phyloP scores from a whole-genome alignment of 345 rosid species.

The Arabidopsis arenosa region DNA sequence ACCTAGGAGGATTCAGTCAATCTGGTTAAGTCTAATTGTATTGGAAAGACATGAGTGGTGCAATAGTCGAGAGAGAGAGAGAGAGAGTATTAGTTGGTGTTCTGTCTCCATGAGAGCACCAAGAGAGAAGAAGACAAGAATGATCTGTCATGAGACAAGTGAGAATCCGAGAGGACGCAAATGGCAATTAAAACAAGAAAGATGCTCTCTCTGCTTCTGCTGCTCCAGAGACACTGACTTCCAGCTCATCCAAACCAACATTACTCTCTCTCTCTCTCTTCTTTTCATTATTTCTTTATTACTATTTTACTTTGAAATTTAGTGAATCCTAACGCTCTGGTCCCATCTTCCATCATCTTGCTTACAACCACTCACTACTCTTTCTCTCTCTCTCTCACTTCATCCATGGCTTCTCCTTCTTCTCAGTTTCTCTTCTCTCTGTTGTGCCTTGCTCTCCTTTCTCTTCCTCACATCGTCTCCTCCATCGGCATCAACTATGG shows the following conservation, averaged over 20 bases:
- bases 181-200: slow-evolving; percentile 40
- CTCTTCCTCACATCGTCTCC: slow-evolving; percentile 48
- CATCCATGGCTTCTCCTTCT: slow-evolving; percentile 39
- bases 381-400: slow-evolving; percentile 30
- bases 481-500: slow-evolving; percentile 94
- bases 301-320: slow-evolving; percentile 40
- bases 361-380: slow-evolving; percentile 29
- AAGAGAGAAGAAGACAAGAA: slow-evolving; percentile 38
- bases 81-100: background rate
- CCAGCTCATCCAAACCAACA: slow-evolving; percentile 49
- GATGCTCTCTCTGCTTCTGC: slow-evolving; percentile 40
- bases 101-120: slow-evolving; percentile 33
- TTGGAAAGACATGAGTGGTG: slow-evolving; percentile 10
- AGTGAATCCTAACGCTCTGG: slow-evolving; percentile 49
- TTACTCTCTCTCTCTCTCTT: slow-evolving; percentile 36
- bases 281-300: slow-evolving; percentile 39
- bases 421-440: slow-evolving; percentile 31
- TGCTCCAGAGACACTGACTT: slow-evolving; percentile 46
- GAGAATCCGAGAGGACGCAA: slow-evolving; percentile 39
- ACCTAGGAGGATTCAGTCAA: slow-evolving; percentile 5
- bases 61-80: slow-evolving; percentile 5
- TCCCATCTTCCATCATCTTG: slow-evolving; percentile 43
- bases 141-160: slow-evolving; percentile 39
- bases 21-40: background rate
- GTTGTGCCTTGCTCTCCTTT: slow-evolving; percentile 29